Evolutionary conservation across 192 early-diverging fungal genomes (phyloP).

Genomic region (Diversispora eburnea): DNA sequence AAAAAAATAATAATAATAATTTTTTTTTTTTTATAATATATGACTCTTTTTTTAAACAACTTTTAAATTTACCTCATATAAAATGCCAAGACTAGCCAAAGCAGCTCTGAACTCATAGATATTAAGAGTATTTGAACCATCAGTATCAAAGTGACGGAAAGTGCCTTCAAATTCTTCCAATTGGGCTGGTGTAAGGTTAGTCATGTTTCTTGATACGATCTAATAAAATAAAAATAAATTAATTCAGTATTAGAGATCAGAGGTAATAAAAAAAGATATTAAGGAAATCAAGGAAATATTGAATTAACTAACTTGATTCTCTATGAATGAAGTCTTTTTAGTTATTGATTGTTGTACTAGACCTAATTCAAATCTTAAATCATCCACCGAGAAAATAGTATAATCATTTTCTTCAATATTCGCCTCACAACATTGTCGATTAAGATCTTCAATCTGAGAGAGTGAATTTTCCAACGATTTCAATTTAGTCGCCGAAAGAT

Average conservation of each 20-base stretch:
- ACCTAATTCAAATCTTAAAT: conserved; percentile 81
- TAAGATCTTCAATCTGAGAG: conserved; percentile 54
- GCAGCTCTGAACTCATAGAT: conserved; percentile 82
- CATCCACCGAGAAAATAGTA: conserved; percentile 88
- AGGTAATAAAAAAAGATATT: neutral
- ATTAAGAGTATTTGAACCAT: conserved; percentile 74
- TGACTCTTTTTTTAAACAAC: no score
- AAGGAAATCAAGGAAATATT: conserved; percentile 3
- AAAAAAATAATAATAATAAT: no score
- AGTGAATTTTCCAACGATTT: conserved; percentile 53
- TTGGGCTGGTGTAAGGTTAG: conserved; percentile 89
- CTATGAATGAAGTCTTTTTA: conserved; percentile 85
- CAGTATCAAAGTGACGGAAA: conserved; percentile 90
- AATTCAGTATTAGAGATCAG: neutral
- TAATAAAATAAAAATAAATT: conserved; percentile 20
- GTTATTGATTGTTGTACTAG: conserved; percentile 74
- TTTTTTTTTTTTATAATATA: no score
- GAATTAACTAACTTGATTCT: conserved; percentile 69
- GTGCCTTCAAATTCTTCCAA: conserved; percentile 89
- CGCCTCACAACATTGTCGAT: conserved; percentile 71
- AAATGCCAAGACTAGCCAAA: conserved; percentile 72
- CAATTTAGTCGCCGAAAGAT: conserved; percentile 46
- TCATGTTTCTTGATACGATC: conserved; percentile 88
- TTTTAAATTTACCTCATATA: conserved; percentile 32
- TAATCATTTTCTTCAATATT: conserved; percentile 93